Conservation (phyloP, 2,329 filamentous ascomycete genomes). For the Ceratocystiopsis sp. region DNA sequence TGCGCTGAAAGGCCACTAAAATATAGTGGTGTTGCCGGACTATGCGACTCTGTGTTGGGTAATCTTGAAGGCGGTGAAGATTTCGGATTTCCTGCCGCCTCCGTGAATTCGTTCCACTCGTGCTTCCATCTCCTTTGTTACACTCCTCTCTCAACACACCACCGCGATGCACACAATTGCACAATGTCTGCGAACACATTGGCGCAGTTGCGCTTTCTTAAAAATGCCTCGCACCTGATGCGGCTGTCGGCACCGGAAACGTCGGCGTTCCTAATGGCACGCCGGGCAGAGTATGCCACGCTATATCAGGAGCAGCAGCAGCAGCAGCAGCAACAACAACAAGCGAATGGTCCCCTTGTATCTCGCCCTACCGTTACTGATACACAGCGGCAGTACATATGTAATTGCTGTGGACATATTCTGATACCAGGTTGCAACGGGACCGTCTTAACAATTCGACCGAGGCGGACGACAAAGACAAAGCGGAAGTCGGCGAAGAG, state of each 20-base stretch:
- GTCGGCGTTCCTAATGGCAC: constrained; percentile 42
- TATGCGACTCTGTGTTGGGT: too few relatives aligned
- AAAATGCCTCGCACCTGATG: constrained; percentile 42
- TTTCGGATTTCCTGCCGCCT: too few relatives aligned
- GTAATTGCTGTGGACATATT: constrained; percentile 43
- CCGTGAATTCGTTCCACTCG: too few relatives aligned
- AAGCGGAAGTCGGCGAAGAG: constrained; percentile 10
- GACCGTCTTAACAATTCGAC: constrained; percentile 20
- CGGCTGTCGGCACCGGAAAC: constrained; percentile 33
- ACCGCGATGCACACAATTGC: too few relatives aligned
- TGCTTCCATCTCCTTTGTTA: too few relatives aligned
- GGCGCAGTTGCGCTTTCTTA: constrained; percentile 28
- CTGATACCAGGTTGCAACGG: constrained; percentile 34
- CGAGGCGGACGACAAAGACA: background rate
- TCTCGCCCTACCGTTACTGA: constrained; percentile 16
- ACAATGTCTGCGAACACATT: constrained; percentile 1
- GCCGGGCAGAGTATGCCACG: constrained; percentile 20
- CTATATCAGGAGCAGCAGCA: too few relatives aligned
- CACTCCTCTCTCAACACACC: too few relatives aligned
- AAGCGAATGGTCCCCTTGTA: too few relatives aligned
- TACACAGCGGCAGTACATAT: constrained; percentile 35
- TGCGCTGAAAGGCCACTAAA: too few relatives aligned
- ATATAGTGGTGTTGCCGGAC: too few relatives aligned
- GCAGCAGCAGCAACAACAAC: too few relatives aligned
- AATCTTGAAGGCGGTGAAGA: too few relatives aligned